Evolutionary conservation across 192 early-diverging fungal genomes (phyloP), one percentile per base, ranked within the genome.

Genomic region (Coemansia sp.): DNA sequence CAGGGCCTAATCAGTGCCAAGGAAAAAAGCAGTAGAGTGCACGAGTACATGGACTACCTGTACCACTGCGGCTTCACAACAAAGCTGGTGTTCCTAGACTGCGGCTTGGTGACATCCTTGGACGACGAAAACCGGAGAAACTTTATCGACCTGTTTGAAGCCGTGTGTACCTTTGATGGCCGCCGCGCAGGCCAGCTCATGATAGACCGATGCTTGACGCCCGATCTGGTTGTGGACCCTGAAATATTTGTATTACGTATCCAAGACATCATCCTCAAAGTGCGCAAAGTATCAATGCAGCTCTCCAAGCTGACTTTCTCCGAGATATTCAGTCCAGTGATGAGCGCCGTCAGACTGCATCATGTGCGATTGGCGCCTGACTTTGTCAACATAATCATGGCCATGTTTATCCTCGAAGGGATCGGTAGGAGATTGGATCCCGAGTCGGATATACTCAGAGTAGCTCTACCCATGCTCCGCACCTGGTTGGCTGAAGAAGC

Each of bases 291-390:
- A 17, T 85, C 86, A 11, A 74, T 94, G 55, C 81, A 88, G 39
- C 73, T 97, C 29, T 85, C 85, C 13, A 83, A 85, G 37, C 79
- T 98, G 29, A 86, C 82, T 19, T 89, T 97, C 46, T 82, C 81
- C 1, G 85, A 89, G 56, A 78, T 98, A 15, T 77, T 98, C n/a
- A 49, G 63, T 5, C 80, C 79, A 5, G 92, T 94, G 3, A 88
- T 94, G 80, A 51, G 71, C 24, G 90, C 90, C 81, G 94, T 96
- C 3, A 80, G 94, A n/a, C 72, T 74, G 4, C 92, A 98, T 65
- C 92, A 91, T 53, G 93, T 98, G 0, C 85, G 88, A 44, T 77
- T 98, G 44, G 96, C 95, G 58, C 91, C 93, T 0, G 94, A 95
- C 55, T 98, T 97, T 75, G 86, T 90, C 7, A 97, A 95, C 72